phyloP scores from a whole-genome alignment of 2,329 filamentous ascomycete genomes.

The Sclerotinia minor region DNA sequence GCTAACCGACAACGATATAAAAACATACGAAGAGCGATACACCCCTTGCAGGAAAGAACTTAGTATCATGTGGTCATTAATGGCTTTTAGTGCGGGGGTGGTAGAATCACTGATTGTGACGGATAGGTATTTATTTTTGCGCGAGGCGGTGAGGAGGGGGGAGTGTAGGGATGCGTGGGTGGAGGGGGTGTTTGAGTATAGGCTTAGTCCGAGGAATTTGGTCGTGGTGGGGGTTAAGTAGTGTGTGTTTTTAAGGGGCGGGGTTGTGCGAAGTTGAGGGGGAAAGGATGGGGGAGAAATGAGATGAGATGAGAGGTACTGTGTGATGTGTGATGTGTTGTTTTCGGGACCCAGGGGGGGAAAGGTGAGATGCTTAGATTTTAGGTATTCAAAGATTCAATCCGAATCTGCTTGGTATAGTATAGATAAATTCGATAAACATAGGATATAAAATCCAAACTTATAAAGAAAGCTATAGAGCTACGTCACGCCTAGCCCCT shows the following conservation, averaged over 20 bases:
- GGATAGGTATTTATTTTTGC: conserved; percentile 85
- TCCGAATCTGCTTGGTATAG: neutral
- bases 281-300: neutral
- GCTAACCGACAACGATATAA: conserved; percentile 75
- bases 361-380: neutral
- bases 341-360: no score
- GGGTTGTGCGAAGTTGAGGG: neutral
- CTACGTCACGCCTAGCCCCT: no score
- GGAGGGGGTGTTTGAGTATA: conserved; percentile 88
- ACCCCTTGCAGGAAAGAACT: conserved; percentile 72
- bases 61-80: conserved; percentile 86
- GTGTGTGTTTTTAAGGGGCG: no score
- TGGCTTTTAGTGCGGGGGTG: conserved; percentile 91
- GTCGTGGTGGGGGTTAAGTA: conserved; percentile 87
- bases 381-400: neutral
- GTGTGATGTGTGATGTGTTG: neutral
- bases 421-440: neutral
- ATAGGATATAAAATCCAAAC: neutral
- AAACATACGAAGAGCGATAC: conserved; percentile 67
- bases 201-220: conserved; percentile 81
- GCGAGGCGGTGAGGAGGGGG: conserved; percentile 71
- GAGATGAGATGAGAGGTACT: neutral
- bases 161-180: conserved; percentile 80
- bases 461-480: no score
- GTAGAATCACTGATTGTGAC: conserved; percentile 88